Evolutionary conservation across 208 protist genomes (phyloP), one percentile per base, ranked within the genome.

Genomic region (Wallacemonas collosoma): DNA sequence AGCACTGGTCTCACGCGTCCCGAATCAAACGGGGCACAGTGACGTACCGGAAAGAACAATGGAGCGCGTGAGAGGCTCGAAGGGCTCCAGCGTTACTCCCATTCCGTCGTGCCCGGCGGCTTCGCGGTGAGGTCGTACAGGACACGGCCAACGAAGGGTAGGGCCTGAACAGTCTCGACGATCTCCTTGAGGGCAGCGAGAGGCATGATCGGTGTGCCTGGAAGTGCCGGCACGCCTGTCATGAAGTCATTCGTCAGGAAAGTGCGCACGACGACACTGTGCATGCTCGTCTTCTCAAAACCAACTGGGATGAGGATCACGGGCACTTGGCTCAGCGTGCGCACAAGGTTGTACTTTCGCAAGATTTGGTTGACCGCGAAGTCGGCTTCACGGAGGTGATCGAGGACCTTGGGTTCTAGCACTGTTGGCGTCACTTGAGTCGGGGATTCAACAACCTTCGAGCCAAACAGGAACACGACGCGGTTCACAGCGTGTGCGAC

Each of bases 71-170:
- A 26, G 26, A 26, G 26, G 26, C 26, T 26, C 26, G 26, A 26
- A 26, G 26, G 26, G 26, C 26, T 26, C 26, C 26, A 26, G 26
- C 26, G 26, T 93, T 86, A 99, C 76, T 99, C 96, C 93, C 95
- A 99, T 77, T 99, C 98, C n/a, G 97, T 99, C n/a, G 98, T 99
- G 65, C 95, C 98, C 1, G 98, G 98, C 12, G 98, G 98, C 78
- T 99, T 99, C 45, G 91, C 76, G 11, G 98, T 99, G 39, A 99
- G 63, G 76, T 99, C 98, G 71, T 98, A 99, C 74, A 98, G 79
- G 2, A 99, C 94, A 36, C 95, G 89, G 1, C 89, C 82, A 2
- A 99, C 87, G 68, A 97, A 96, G 8, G 76, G 62, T 3, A 98
- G 75, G 41, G 88, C 8, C 57, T 87, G 58, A 60, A 98, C 71